Evolutionary conservation across 73 alveolate species (phyloP).

Genomic region (Tetrahymena borealis): DNA sequence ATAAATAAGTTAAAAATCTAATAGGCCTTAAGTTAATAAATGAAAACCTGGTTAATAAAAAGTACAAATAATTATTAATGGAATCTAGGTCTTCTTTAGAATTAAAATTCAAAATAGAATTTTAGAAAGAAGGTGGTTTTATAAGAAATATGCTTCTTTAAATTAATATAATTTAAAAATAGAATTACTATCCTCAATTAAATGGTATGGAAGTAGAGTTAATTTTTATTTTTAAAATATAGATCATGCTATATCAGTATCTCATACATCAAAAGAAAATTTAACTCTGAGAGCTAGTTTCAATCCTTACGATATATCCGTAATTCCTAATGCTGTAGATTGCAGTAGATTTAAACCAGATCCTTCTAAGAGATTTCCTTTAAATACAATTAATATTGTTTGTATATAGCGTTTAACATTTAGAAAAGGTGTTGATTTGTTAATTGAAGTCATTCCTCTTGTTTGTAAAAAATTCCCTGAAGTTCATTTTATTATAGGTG

Average conservation of each 20-base stretch:
- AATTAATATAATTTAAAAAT: not conserved
- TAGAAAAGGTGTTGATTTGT: conserved; percentile 98
- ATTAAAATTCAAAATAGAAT: too few species aligned
- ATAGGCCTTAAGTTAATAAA: too few species aligned
- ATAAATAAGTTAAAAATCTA: too few species aligned
- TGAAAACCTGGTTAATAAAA: too few species aligned
- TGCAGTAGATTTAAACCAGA: conserved; percentile 89
- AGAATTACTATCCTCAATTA: not conserved
- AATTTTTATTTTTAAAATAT: not conserved
- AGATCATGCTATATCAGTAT: conserved; percentile 95
- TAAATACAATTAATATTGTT: conserved; percentile 86
- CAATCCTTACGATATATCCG: conserved; percentile 82
- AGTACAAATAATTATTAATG: too few species aligned
- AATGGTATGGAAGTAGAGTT: not conserved
- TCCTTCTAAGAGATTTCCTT: conserved; percentile 76
- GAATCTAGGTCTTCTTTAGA: too few species aligned
- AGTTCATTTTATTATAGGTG: conserved; percentile 90
- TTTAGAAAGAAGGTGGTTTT: too few species aligned
- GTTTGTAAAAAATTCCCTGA: conserved; percentile 84
- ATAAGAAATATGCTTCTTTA: too few species aligned
- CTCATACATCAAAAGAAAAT: conserved; percentile 95
- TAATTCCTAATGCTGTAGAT: conserved; percentile 98
- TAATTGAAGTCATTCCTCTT: conserved; percentile 96
- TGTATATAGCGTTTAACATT: conserved; percentile 93
- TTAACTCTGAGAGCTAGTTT: conserved; percentile 86